Base-by-base conservation (phyloP, 345 rosid species). In the Trapa bicornis region DNA sequence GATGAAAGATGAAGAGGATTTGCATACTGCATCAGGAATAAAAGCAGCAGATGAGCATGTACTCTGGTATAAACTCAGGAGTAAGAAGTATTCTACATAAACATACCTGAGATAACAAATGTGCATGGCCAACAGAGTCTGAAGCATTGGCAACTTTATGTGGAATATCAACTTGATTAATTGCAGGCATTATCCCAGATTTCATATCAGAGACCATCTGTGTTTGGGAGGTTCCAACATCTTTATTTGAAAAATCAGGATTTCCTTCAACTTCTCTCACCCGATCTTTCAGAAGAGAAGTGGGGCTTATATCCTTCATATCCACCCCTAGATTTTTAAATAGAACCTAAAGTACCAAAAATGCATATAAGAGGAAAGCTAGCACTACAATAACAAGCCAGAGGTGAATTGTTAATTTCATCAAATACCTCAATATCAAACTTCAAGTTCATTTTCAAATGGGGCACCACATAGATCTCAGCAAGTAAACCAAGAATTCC, bases 381-480 rank as follows among this genome's bases (percentile, higher is more conserved):
- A 56, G 6, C 67, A 42, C 16, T 16, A 33, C 47, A 17, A 47
- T 35, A 9, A 54, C 33, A 8, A 6, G 14, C 33, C 63, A 32
- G 33, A 16, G 35, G 4, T 50, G 54, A 1, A 70, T 37, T n/a
- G 22, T 38, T 38, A 37, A 70, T 64, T 6, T 17, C 52, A 47
- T 50, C 36, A 10, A 45, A 67, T 73, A 93, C 99, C 99, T 94
- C 99, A 74, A 94, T 91, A 70, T 94, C 99, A 86, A 94, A 94
- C 78, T 91, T 94, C 47, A 94, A 88, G 73, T 94, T 94, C 99
- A 94, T 94, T 83, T 94, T 94, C 72, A 94, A 82, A 78, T 94
- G 90, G 22, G 95, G 99, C 96, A 94, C 86, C 68, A 91, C 81
- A 73, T 94, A 94, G 68, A 93, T 94, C 84, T 94, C 99, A 62